phyloP scores from a whole-genome alignment of 257 asterid genomes.

The Solanum medicagineum region DNA sequence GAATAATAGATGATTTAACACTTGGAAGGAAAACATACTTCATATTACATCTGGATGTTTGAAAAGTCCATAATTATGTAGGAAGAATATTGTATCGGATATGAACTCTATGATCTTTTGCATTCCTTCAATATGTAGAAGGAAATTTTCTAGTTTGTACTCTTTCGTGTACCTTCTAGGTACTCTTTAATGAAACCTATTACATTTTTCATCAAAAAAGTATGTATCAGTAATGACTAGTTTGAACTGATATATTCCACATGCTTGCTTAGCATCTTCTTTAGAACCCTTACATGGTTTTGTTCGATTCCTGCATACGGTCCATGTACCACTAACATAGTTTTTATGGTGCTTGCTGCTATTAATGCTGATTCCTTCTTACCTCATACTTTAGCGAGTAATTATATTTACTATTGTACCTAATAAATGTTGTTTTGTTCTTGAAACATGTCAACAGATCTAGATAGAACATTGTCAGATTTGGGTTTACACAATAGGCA shows the following conservation, averaged over 20 bases:
- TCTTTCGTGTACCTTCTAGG: not conserved
- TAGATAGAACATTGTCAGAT: constrained; percentile 48
- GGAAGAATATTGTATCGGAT: not conserved
- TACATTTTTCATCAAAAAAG: not conserved
- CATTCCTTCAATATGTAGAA: not conserved
- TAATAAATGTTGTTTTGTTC: not conserved
- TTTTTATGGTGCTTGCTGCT: not conserved
- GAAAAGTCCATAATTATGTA: not conserved
- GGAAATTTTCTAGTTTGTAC: not conserved
- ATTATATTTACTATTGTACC: not conserved
- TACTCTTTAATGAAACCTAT: not conserved
- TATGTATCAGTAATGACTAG: not conserved
- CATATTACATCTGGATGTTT: not conserved
- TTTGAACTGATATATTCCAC: not conserved
- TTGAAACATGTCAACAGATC: constrained; percentile 31
- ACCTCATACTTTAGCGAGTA: not conserved
- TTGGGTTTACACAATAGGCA: constrained; percentile 71
- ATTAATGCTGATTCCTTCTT: not conserved
- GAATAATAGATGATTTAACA: not conserved
- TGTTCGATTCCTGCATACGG: not conserved
- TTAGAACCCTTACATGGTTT: not conserved
- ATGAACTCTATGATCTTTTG: not conserved
- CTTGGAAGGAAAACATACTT: not conserved
- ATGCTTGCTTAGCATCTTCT: not conserved
- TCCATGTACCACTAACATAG: not conserved